A percentile compares a stretch with the other conserved stretches of the same genome.
These are phyloP conservation scores for Volvox reticuliferus DNA, from an alignment of 139 green algal genomes.

Conservation along the genomic window DNA sequence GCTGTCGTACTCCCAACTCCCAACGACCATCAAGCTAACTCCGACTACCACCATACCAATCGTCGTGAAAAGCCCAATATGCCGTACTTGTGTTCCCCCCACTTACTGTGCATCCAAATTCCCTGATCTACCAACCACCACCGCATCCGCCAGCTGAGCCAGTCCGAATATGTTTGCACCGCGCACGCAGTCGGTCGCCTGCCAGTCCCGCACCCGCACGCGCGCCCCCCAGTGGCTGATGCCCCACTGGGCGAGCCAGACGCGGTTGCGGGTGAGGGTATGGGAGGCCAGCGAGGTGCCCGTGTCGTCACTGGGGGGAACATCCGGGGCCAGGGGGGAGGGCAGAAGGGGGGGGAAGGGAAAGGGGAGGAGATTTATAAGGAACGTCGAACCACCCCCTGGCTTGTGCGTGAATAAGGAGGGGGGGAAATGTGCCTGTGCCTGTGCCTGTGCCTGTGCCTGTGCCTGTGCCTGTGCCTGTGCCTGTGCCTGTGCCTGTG, in stretches of 20 bases:
- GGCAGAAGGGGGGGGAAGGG: background rate
- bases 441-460: background rate
- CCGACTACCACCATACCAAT: too few species aligned
- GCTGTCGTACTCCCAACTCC: too few species aligned
- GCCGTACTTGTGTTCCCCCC: too few species aligned
- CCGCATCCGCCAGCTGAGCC: slow-evolving; percentile 57
- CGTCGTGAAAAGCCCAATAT: too few species aligned
- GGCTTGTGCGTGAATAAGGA: too few species aligned
- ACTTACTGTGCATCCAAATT: slow-evolving; percentile 56
- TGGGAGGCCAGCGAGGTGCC: slow-evolving; percentile 51
- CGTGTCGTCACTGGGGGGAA: slow-evolving; percentile 40
- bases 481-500: background rate
- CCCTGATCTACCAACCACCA: slow-evolving; percentile 52
- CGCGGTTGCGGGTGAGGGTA: slow-evolving; percentile 58
- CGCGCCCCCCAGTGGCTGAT: slow-evolving; percentile 67
- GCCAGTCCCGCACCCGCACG: slow-evolving; percentile 55
- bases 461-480: background rate
- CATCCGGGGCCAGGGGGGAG: too few species aligned
- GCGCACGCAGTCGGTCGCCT: slow-evolving; percentile 63
- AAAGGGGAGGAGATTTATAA: too few species aligned
- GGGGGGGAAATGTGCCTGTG: background rate
- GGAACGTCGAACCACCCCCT: too few species aligned
- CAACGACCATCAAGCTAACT: too few species aligned
- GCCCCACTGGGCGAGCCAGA: slow-evolving; percentile 64
- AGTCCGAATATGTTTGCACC: slow-evolving; percentile 68